phyloP scores from a whole-genome alignment of 2,329 filamentous ascomycete genomes.

The Aspergillus amoenus region DNA sequence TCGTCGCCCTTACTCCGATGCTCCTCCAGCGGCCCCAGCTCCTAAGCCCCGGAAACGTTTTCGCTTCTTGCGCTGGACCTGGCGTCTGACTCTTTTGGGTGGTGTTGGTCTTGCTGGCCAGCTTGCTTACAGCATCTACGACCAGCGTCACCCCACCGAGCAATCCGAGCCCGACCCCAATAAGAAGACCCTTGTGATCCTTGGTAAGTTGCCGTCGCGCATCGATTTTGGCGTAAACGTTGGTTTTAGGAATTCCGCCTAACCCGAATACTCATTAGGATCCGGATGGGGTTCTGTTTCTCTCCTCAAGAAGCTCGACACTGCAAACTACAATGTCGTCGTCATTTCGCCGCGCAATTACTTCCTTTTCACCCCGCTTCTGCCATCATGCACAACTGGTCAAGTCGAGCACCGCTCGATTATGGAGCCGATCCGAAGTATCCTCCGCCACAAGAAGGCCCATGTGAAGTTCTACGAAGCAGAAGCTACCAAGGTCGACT shows the following conservation, averaged over 20 bases:
- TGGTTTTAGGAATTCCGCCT: neutral
- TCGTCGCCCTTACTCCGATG: conserved; percentile 54
- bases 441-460: conserved; percentile 91
- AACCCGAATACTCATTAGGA: conserved; percentile 53
- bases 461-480: conserved; percentile 97
- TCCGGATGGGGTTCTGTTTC: conserved; percentile 97
- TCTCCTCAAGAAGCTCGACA: conserved; percentile 96
- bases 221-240: neutral
- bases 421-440: conserved; percentile 97
- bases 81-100: conserved; percentile 78
- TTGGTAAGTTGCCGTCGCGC: conserved; percentile 61
- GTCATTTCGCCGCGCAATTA: conserved; percentile 98
- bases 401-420: conserved; percentile 98
- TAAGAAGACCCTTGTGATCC: conserved; percentile 96
- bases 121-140: conserved; percentile 78
- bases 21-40: conserved; percentile 37
- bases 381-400: conserved; percentile 96
- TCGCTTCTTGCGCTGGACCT: conserved; percentile 72
- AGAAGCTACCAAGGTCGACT: conserved; percentile 92
- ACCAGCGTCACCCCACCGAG: conserved; percentile 75
- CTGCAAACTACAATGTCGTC: conserved; percentile 97
- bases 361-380: conserved; percentile 97
- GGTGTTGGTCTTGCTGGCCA: conserved; percentile 68
- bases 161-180: conserved; percentile 75
- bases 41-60: conserved; percentile 60